A percentile compares a stretch with the other conserved stretches of the same genome.
These are phyloP conservation scores for Hymenoscyphus fraxineus DNA, from an alignment of 2,329 filamentous ascomycete species.

Conservation along the genomic window DNA sequence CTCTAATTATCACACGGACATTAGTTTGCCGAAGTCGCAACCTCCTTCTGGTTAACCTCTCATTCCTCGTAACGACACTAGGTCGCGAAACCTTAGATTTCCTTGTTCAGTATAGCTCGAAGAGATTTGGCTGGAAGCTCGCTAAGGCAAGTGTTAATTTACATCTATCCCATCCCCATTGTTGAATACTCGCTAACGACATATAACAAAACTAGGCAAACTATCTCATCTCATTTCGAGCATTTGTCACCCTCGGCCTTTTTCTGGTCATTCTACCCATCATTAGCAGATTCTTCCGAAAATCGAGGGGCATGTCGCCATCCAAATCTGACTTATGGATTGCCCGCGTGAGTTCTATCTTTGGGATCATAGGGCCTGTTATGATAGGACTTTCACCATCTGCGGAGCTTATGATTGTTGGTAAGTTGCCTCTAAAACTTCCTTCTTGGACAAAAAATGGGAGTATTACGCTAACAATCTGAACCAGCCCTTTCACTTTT, in stretches of 20 bases:
- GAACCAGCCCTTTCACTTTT: background rate
- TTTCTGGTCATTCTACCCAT: background rate
- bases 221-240: background rate
- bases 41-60: background rate
- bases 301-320: background rate
- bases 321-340: background rate
- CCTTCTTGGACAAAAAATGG: background rate
- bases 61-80: background rate
- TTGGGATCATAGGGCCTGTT: background rate
- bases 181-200: background rate
- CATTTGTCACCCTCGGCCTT: background rate
- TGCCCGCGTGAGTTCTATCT: background rate
- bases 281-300: background rate
- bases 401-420: background rate
- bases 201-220: background rate
- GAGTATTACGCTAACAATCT: background rate
- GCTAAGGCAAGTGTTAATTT: background rate
- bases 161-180: background rate
- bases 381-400: constrained; percentile 1
- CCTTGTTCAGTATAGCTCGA: background rate
- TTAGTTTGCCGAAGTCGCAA: background rate
- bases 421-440: background rate
- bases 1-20: background rate
- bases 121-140: background rate
- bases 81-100: background rate